Base-by-base conservation (phyloP, 148 eudicot species). In the Suaeda aralocaspica region DNA sequence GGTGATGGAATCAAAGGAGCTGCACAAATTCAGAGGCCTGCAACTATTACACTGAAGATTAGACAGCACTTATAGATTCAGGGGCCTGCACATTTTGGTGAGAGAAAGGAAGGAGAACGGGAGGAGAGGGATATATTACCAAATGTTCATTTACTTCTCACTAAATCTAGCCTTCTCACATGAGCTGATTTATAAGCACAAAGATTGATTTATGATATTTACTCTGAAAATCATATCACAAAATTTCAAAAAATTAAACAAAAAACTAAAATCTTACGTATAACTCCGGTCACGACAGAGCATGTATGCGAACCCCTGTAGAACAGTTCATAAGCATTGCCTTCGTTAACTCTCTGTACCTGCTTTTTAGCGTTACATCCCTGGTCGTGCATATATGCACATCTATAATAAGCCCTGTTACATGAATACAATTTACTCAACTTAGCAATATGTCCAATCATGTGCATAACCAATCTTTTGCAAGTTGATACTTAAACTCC, bases 301-400 rank as follows among this genome's bases (percentile, higher is more conserved):
- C 66, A 63, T 16, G 66, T 39, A 34, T 63, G 66, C 12, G 7
- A 6, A 6, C 66, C 66, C 29, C 45, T 63, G 30, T 63, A 63
- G 6, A 24, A 8, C 4, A 63, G 1, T 9, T 39, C 30, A 10
- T 36, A 63, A 39, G 5, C 25, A 39, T 39, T 9, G 16, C n/a
- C 66, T 21, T 63, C 49, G 13, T 63, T 25, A 21, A n/a, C 28
- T 63, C 66, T 39, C 33, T 63, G 66, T 30, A 63, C 66, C 66
- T 31, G 14, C 30, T 63, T 63, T 16, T 44, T 41, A 3, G 66
- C 66, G 21, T 4, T 4, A 63, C 66, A 63, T n/a, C 66, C 66
- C 13, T 36, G 66, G 1, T n/a, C 18, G 9, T 10, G 8, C 3
- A 44, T 42, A 63, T 36, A 34, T 21, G 49, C 13, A 9, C 66